These are phyloP conservation scores for Cytospora piceae DNA, from an alignment of 2,329 filamentous ascomycete species.

Conservation along the genomic window DNA sequence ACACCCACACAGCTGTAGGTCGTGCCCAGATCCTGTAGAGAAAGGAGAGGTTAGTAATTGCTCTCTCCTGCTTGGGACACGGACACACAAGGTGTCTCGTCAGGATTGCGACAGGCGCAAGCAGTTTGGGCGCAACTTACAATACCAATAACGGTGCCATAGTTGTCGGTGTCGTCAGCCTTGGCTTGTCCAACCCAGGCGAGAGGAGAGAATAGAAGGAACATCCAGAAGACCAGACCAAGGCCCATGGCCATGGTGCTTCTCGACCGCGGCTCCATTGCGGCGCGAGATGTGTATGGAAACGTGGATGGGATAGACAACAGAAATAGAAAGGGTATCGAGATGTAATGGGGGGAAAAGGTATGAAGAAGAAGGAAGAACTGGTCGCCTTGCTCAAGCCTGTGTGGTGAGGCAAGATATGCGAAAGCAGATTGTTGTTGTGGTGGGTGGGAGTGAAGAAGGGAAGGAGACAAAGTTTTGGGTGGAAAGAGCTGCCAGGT, in stretches of 20 bases:
- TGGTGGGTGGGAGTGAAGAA: conserved; percentile 1
- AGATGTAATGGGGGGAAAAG: conserved; percentile 36
- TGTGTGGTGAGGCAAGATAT: conserved; percentile 20
- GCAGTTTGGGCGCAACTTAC: conserved; percentile 49
- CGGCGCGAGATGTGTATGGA: conserved; percentile 22
- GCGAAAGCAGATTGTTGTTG: conserved; percentile 8
- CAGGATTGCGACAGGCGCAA: conserved; percentile 6
- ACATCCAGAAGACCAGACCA: conserved; percentile 89
- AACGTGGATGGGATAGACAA: conserved; percentile 32
- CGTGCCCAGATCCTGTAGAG: conserved; percentile 74
- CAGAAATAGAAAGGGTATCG: conserved; percentile 37
- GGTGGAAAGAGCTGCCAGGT: conserved; percentile 17
- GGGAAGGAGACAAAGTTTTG: conserved; percentile 2
- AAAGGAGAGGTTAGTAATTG: conserved; percentile 33
- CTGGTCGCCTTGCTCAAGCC: conserved; percentile 27
- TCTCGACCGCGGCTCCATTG: conserved; percentile 33
- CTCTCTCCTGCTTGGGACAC: neutral
- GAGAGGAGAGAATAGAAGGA: conserved; percentile 85
- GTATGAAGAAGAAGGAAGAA: conserved; percentile 20
- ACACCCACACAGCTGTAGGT: conserved; percentile 91
- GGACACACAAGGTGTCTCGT: neutral
- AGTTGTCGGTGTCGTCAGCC: conserved; percentile 74
- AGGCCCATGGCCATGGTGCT: conserved; percentile 55
- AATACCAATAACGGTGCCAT: conserved; percentile 93
- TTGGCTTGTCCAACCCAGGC: conserved; percentile 80